Evolutionary conservation across 495 filamentous ascomycete species (phyloP), one percentile per base, ranked within the genome.

Genomic region (Aspergillus sparsus): DNA sequence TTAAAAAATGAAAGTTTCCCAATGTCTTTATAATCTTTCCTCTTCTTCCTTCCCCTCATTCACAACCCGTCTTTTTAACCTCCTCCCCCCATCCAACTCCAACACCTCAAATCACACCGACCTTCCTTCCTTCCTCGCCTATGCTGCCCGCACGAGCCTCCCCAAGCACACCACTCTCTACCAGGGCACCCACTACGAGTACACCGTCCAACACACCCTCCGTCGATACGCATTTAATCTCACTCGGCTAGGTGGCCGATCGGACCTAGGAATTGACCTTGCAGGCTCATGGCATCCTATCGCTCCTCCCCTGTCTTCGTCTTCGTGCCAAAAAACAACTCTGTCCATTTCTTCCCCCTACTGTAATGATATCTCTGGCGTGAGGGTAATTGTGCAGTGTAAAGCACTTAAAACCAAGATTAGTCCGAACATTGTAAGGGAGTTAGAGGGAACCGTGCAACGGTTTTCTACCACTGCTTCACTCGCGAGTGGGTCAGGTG

Each of bases 241-340:
- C 5, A 76, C 79, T 47, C 88, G 91, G 46, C 82, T 88, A 13
- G 94, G 94, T 62, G 88, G 89, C 39, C 77, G 76, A 32, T 83
- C 83, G 13, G 93, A 98, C 73, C 77, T 74, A 51, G 93, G 93
- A 35, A 89, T 96, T 67, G 93, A 98, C 70, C 82, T 97, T 0
- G 74, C 91, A 3, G 93, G 92, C 21, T 84, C 84, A 15, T 98
- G 93, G 93, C 72, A 78, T 9, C 57, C 62, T 45, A 66, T 60
- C 46, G 64, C 44, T 1, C 44, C n/a, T 7, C 15, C 15, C 15
- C 44, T 18, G 15, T 16, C 44, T 16, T 18, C 44, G 9, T 16
- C 44, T 47, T 18, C 44, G 9, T 27, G 21, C 3, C 21, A 1
- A 27, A 27, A 27, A 27, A 27, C 21, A 27, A 27, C 21, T 27